phyloP scores from a whole-genome alignment of 345 rosid genomes.

The Corymbia maculata region DNA sequence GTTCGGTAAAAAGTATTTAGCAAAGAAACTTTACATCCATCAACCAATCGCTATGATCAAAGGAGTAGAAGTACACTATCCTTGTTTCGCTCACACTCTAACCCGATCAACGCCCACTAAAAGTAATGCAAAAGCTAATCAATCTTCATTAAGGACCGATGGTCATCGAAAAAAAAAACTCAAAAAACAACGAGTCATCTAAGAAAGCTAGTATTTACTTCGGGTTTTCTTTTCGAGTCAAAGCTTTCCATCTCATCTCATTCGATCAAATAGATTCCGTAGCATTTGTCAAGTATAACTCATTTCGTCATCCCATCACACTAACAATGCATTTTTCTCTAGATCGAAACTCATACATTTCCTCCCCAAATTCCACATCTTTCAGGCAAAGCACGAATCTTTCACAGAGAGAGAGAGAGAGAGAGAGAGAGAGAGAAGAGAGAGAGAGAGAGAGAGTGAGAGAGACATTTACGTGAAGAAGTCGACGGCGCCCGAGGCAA shows the following conservation, averaged over 20 bases:
- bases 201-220: not conserved
- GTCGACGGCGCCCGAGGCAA: not conserved
- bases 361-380: not conserved
- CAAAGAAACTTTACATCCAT: too few species aligned
- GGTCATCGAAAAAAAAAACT: not conserved
- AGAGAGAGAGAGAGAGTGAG: too few species aligned
- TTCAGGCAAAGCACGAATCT: not conserved
- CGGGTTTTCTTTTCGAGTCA: not conserved
- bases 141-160: not conserved
- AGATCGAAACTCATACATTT: not conserved
- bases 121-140: not conserved
- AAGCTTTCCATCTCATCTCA: not conserved
- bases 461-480: not conserved
- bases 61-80: too few species aligned
- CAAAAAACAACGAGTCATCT: not conserved
- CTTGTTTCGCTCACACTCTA: too few species aligned
- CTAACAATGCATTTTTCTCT: not conserved
- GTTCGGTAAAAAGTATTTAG: too few species aligned
- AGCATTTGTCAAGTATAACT: not conserved
- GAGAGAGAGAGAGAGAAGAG: too few species aligned
- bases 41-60: too few species aligned
- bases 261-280: not conserved
- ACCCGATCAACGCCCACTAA: not conserved
- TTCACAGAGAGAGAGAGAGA: not conserved
- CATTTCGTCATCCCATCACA: not conserved